Evolutionary conservation across 202 grass and related monocot species (phyloP).

Genomic region (Eragrostis tef): DNA sequence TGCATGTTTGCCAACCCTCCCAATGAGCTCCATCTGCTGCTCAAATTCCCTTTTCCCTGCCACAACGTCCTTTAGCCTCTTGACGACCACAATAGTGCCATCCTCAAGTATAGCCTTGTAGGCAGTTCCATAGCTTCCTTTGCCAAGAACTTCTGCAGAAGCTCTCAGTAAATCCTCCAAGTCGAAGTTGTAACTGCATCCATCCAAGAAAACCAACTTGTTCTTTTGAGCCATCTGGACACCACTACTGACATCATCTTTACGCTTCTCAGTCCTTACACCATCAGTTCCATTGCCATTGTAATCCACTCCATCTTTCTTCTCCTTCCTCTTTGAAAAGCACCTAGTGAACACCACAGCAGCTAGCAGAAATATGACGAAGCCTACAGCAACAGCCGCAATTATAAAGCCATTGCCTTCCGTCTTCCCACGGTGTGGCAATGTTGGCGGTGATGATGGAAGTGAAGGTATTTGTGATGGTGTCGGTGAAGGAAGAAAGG

Average conservation of each 20-base stretch:
- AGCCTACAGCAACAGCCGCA: slow-evolving; percentile 61
- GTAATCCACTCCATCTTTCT: slow-evolving; percentile 49
- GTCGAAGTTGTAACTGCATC: slow-evolving; percentile 91
- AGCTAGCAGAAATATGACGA: slow-evolving; percentile 69
- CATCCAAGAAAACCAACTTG: slow-evolving; percentile 91
- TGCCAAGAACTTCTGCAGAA: slow-evolving; percentile 95
- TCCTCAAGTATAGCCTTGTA: slow-evolving; percentile 93
- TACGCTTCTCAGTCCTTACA: slow-evolving; percentile 64
- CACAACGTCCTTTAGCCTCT: slow-evolving; percentile 89
- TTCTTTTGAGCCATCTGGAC: slow-evolving; percentile 89
- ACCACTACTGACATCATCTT: slow-evolving; percentile 77
- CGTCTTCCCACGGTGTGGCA: slow-evolving; percentile 53
- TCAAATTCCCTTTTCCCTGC: slow-evolving; percentile 97
- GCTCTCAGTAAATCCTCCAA: slow-evolving; percentile 91
- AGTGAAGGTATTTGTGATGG: slow-evolving; percentile 55
- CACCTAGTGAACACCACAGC: slow-evolving; percentile 60
- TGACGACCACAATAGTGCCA: slow-evolving; percentile 79
- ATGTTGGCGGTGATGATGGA: slow-evolving; percentile 40
- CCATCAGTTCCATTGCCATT: slow-evolving; percentile 46
- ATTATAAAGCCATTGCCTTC: slow-evolving; percentile 64
- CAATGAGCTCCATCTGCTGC: slow-evolving; percentile 91
- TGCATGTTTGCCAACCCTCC: slow-evolving; percentile 68
- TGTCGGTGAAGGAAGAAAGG: slow-evolving; percentile 63
- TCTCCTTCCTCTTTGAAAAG: slow-evolving; percentile 70
- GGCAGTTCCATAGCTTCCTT: slow-evolving; percentile 91